Base-by-base conservation (phyloP, 768 basidiomycete species). In the Russula dissimulans region DNA sequence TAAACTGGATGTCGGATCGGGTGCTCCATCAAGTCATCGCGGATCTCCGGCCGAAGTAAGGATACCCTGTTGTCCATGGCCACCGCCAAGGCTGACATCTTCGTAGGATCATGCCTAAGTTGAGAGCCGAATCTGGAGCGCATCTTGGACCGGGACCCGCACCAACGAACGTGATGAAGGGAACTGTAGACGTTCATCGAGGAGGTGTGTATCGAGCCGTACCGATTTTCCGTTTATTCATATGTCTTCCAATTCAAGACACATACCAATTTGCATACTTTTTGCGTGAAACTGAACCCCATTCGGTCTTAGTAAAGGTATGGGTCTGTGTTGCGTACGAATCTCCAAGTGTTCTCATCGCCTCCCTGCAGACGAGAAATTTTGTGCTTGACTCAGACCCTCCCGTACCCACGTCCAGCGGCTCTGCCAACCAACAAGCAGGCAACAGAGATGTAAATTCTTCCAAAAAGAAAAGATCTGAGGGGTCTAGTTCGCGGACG, bases 261-360 rank as follows among this genome's bases (percentile, higher is more conserved):
- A 81, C 80, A 0, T 95, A 95, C 68, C 93, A 95, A 65, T 93
- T 91, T 70, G 91, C 88, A 50, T 95, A 91, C 70, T 95, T 94
- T 73, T 77, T 95, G 65, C 82, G 91, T 26, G 85, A 85, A 71
- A 85, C 83, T 3, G 91, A 92, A 54, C 80, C 87, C 10, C 90
- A 95, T 71, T 84, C 89, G 0, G 78, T 94, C 2, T 75, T 93
- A 8, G 75, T 90, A 66, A 95, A 95, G 79, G 93, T 88, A 63
- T 6, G 36, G 79, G 93, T 88, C 63, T 6, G 36, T n/a, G 10
- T 10, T 51, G 47, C 38, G 29, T 15, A 7, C 48, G 48, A 59
- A 18, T 5, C 44, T 31, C 44, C 11, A 4, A 32, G 46, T 45
- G 26, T 32, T 64, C 62, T 22, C 36, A 46, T 36, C 49, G 15